Base-by-base conservation (phyloP, 345 rosid species). In the Kernera saxatilis region DNA sequence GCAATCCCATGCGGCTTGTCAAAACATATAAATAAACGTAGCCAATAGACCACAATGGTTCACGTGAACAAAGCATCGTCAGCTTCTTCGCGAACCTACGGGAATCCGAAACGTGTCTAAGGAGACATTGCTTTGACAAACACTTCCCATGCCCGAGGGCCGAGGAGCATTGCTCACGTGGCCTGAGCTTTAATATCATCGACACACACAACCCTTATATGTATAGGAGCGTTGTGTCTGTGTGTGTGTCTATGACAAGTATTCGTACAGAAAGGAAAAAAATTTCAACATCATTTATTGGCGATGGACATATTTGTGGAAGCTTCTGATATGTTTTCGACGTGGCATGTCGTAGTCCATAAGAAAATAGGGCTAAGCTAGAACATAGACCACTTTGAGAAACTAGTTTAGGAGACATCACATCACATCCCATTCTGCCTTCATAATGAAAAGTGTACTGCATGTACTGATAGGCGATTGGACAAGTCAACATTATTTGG, bases 391-490 rank as follows among this genome's bases (percentile, higher is more conserved):
- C 3, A 61, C 18, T 71, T 41, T 71, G 62, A 40, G 40, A 54
- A 64, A 65, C 57, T 14, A 55, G 58, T 56, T 73, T 55, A 73
- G 59, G 77, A 73, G 71, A 64, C 65, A 73, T 73, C 65, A 72
- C 65, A 73, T 73, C 65, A 72, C 71, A 72, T 72, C 70, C 6
- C 18, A n/a, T 25, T 54, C 75, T 54, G 63, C 27, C 45, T 46
- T 35, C 25, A 2, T 49, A 10, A 43, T 43, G 29, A 64, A 6
- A 49, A 33, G 33, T 21, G 45, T 64, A 21, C 64, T 52, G 17
- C 29, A 54, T 53, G 46, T 64, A 18, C 49, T 54, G 48, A 35
- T 13, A 18, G 33, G 35, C 36, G 71, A 72, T 64, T 54, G 65
- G 77, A 73, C 65, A 55, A 54, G 4, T 55, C 77, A 26, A 61